Evolutionary conservation across 345 rosid species (phyloP), one percentile per base, ranked within the genome.

Genomic region (Dipteronia sinensis): DNA sequence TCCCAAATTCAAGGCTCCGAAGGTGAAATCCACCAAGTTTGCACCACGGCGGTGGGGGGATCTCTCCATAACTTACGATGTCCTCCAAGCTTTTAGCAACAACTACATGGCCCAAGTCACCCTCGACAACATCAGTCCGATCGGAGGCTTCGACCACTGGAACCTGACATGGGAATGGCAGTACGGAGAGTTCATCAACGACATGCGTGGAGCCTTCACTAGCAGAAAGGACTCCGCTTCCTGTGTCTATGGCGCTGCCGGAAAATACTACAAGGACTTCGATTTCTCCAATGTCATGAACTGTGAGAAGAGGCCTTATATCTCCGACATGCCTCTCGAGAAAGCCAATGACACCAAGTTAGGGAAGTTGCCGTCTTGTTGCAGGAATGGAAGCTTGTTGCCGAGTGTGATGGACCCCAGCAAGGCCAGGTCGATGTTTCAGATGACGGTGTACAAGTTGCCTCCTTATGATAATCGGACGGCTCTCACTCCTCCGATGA

Each of bases 161-260:
- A 94, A 96, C 83, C 47, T 96, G 22, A 94, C 98, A 1, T 96
- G 97, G 97, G 97, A 94, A 79, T 96, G 99, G 98, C 89, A 74
- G 86, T 81, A 94, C 65, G 94, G 92, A 40, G 99, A 96, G 86
- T 92, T 96, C 84, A 92, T 94, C 73, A 61, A 78, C 84, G 66
- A 88, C 15, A 94, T 96, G 95, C 76, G 89, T 76, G 99, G 99
- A 63, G 99, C 97, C 76, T 96, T 82, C 82, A 89, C 95, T 74
- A 83, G 82, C 80, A 68, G n/a, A 64, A 86, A 64, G 53, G 92
- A 92, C 85, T 69, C 56, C 25, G 77, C 94, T 1, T 86, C 71
- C 6, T 96, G 99, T 65, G 46, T 96, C 65, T 92, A 90, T 10
- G 91, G 99, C 49, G 67, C 82, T 1, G 85, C 93, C 3, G 98